A percentile compares a stretch with the other conserved stretches of the same genome.
Evolutionary conservation across 2,329 filamentous ascomycete species (phyloP).

Genomic region (Ophiostoma piceae): DNA sequence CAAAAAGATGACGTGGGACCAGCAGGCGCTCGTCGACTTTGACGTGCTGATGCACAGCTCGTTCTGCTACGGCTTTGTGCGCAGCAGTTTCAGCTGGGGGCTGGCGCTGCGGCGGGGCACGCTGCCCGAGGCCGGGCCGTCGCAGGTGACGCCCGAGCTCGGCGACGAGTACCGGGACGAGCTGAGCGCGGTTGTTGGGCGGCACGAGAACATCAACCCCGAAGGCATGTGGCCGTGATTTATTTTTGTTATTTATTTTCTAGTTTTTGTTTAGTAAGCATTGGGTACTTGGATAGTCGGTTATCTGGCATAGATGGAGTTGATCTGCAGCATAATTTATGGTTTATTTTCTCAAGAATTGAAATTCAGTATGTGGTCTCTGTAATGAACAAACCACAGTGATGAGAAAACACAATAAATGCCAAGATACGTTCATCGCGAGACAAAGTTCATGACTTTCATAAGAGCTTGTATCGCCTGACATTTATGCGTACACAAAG

Average conservation of each 20-base stretch:
- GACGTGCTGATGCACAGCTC: conserved; percentile 24
- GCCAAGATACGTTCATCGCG: no score
- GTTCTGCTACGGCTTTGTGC: conserved; percentile 21
- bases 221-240: conserved; percentile 15
- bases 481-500: not conserved
- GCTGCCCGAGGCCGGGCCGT: conserved; percentile 22
- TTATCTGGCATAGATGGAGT: not conserved
- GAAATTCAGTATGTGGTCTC: no score
- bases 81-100: conserved; percentile 24
- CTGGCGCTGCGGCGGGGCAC: conserved; percentile 20
- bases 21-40: conserved; percentile 25
- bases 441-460: no score
- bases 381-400: no score
- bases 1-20: conserved; percentile 32
- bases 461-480: not conserved
- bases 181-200: not conserved
- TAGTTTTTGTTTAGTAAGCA: not conserved
- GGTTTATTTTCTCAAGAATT: no score
- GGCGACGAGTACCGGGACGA: conserved; percentile 12
- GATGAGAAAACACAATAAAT: no score
- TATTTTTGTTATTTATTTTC: not conserved
- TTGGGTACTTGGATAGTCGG: not conserved
- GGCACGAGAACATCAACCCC: conserved; percentile 9
- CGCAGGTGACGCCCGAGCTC: conserved; percentile 8
- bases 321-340: not conserved